These are phyloP conservation scores for Globisporangium megalacanthum DNA, from an alignment of 352 stramenopile genomes.

Conservation along the genomic window DNA sequence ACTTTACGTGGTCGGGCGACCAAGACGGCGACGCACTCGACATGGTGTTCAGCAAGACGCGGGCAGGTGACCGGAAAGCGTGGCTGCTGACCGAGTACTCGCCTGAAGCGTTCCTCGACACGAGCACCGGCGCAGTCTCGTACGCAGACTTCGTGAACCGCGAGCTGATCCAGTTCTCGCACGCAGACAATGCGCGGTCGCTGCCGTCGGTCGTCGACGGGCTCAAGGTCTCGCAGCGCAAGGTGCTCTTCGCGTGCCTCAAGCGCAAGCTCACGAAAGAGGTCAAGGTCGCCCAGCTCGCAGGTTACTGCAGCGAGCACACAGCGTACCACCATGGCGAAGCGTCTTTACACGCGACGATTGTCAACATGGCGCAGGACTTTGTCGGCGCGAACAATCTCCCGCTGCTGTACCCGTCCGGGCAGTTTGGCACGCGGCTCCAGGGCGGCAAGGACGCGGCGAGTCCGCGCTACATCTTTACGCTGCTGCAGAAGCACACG, in stretches of 20 bases:
- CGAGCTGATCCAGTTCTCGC: conserved; percentile 98
- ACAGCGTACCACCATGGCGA: conserved; percentile 99
- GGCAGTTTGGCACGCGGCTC: conserved; percentile 98
- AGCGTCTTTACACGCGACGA: conserved; percentile 95
- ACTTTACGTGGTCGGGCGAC: conserved; percentile 70
- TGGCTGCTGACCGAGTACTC: conserved; percentile 92
- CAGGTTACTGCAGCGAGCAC: conserved; percentile 96
- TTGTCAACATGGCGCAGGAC: conserved; percentile 99
- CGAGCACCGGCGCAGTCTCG: conserved; percentile 81
- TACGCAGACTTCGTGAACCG: conserved; percentile 98
- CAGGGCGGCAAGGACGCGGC: conserved; percentile 98
- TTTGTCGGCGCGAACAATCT: conserved; percentile 99
- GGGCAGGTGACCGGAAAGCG: conserved; percentile 93
- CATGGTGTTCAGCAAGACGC: conserved; percentile 98
- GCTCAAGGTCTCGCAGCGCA: conserved; percentile 97
- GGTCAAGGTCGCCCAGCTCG: conserved; percentile 99
- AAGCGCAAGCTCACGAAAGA: conserved; percentile 98
- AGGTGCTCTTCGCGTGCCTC: conserved; percentile 97
- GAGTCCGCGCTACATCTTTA: conserved; percentile 99
- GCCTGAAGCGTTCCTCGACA: conserved; percentile 92
- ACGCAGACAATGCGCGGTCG: conserved; percentile 95
- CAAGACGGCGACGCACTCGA: conserved; percentile 94
- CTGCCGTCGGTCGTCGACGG: conserved; percentile 96
- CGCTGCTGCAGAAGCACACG: conserved; percentile 93
- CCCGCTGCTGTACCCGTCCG: conserved; percentile 94